Percentiles rank a stretch among this genome's conserved stretches.
phyloP scores from a whole-genome alignment of 2,329 filamentous ascomycete genomes.

The Sporothrix phasma region DNA sequence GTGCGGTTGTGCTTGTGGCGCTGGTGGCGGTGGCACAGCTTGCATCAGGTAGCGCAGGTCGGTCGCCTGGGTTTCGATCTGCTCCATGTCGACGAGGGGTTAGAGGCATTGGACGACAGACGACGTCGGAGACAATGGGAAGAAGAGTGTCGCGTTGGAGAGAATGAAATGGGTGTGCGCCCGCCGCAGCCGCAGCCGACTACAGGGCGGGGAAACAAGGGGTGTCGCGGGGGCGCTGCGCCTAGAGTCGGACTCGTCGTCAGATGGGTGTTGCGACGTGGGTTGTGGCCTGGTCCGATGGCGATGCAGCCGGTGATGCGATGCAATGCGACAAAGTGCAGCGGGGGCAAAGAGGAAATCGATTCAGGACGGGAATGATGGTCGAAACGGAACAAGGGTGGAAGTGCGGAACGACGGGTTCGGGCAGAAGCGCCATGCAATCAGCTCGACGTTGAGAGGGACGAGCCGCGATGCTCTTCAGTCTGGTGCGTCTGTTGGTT shows the following conservation, averaged over 20 bases:
- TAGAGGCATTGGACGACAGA: constrained; percentile 21
- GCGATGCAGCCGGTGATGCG: neutral
- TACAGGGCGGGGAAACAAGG: too few species aligned
- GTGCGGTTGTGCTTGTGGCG: neutral
- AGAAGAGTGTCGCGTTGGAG: neutral
- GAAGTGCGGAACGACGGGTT: neutral
- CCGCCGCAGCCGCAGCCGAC: neutral
- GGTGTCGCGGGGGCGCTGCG: neutral
- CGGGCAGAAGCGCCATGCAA: neutral
- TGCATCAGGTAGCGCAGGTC: constrained; percentile 43
- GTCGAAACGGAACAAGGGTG: neutral
- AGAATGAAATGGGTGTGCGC: neutral
- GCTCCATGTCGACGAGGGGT: constrained; percentile 36
- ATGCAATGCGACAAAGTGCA: neutral
- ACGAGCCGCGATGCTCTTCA: neutral
- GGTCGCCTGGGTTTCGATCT: constrained; percentile 44
- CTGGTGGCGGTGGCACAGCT: constrained; percentile 16
- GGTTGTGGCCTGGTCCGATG: neutral
- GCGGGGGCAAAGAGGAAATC: neutral
- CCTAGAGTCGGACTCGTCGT: neutral
- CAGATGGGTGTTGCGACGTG: neutral
- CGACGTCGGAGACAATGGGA: neutral
- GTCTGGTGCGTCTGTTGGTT: neutral
- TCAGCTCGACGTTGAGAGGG: neutral
- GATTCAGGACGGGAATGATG: neutral